A percentile compares a stretch with the other conserved stretches of the same genome.
Conservation (phyloP, 441 rosid genomes). For the Jatropha multifida region DNA sequence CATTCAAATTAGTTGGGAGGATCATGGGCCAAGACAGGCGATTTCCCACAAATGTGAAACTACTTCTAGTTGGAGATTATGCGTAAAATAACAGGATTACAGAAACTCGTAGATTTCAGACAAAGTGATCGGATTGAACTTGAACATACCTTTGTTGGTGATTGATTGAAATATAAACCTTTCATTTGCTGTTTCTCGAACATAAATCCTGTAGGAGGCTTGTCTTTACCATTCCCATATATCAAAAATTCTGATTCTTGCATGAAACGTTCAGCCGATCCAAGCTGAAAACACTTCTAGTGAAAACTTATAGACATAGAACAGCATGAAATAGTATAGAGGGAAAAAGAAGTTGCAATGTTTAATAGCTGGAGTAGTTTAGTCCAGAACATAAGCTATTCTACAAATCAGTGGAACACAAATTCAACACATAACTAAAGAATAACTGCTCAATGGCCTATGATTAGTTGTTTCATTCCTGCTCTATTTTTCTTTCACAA, state of each 20-base stretch:
- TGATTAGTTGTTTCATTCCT: not conserved
- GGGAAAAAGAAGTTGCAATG: not conserved
- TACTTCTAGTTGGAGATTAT: not conserved
- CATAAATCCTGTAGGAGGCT: constrained; percentile 92
- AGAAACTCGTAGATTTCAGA: not conserved
- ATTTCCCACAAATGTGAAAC: not conserved
- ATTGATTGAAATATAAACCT: constrained; percentile 89
- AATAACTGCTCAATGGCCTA: not conserved
- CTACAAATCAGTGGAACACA: not conserved
- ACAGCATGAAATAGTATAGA: not conserved
- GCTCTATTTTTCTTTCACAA: not conserved
- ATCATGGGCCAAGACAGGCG: not conserved
- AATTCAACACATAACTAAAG: not conserved
- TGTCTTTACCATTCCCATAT: constrained; percentile 80
- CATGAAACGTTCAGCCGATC: constrained; percentile 88
- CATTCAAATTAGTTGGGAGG: not conserved
- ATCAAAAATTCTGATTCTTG: constrained; percentile 78
- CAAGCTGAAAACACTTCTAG: constrained; percentile 66
- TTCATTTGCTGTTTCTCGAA: constrained; percentile 87
- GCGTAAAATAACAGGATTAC: not conserved
- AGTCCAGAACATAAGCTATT: not conserved
- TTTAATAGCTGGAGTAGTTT: not conserved
- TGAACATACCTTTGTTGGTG: constrained; percentile 71
- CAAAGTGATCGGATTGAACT: not conserved
- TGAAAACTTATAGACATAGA: constrained; percentile 18